Percentiles rank a stretch among this genome's conserved stretches.
These are phyloP conservation scores for Epithele typhae DNA, from an alignment of 768 basidiomycete genomes.

Conservation along the genomic window DNA sequence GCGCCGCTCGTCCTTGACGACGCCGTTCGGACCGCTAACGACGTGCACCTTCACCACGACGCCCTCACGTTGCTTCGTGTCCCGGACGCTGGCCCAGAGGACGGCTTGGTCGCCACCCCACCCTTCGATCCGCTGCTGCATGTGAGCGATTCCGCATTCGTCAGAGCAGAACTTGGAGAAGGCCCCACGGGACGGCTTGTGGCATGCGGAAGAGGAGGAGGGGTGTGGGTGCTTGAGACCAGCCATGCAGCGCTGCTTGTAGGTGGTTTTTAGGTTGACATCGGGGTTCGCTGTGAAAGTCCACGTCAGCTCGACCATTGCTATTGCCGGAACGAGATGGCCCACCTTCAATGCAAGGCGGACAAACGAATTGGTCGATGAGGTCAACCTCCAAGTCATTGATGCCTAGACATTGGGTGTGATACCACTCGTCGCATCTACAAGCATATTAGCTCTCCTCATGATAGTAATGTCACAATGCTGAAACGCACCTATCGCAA, in stretches of 20 bases:
- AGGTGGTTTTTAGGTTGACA: conserved; percentile 64
- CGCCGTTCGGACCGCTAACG: conserved; percentile 1
- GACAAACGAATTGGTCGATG: conserved; percentile 91
- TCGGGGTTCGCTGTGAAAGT: conserved; percentile 45
- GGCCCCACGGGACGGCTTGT: conserved; percentile 72
- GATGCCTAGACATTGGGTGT: conserved; percentile 80
- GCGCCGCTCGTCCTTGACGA: conserved; percentile 5
- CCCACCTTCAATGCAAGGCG: conserved; percentile 72
- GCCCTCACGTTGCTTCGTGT: conserved; percentile 67
- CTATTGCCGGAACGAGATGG: background rate
- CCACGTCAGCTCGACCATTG: conserved; percentile 8
- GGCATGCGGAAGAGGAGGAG: conserved; percentile 63
- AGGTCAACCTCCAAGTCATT: conserved; percentile 79
- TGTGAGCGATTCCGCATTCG: conserved; percentile 75
- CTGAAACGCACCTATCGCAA: conserved; percentile 72
- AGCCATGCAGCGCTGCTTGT: conserved; percentile 73
- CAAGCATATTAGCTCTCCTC: background rate
- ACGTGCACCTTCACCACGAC: conserved; percentile 45
- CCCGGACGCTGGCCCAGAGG: conserved; percentile 73
- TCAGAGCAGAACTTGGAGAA: conserved; percentile 93
- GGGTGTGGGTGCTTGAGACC: conserved; percentile 64
- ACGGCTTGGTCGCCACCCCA: conserved; percentile 64
- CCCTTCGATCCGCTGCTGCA: conserved; percentile 57
- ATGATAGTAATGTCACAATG: too few relatives aligned
- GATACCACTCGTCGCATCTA: conserved; percentile 95